Conservation (phyloP, 495 filamentous ascomycete genomes). For the Neurospora sp. region DNA sequence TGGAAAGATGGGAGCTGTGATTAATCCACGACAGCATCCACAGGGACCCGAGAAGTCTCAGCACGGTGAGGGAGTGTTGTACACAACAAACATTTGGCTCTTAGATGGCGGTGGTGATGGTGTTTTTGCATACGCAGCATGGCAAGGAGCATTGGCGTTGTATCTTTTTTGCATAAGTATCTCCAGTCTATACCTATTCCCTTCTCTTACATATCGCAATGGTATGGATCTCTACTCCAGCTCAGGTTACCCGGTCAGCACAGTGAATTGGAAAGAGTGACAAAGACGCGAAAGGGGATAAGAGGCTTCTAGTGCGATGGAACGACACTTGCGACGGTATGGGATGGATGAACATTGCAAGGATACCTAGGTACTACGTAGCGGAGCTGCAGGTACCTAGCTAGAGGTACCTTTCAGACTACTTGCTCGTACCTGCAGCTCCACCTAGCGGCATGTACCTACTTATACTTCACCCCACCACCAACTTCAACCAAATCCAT, state of each 20-base stretch:
- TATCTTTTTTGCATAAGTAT: not conserved
- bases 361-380: not conserved
- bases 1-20: constrained; percentile 76
- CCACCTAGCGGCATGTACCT: not conserved
- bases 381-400: not conserved
- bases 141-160: not conserved
- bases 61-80: not conserved
- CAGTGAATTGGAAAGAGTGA: not conserved
- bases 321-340: not conserved
- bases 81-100: not conserved
- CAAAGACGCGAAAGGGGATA: not conserved
- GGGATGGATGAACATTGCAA: not conserved
- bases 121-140: not conserved
- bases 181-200: not conserved
- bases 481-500: not conserved
- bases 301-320: not conserved
- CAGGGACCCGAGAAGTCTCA: not conserved
- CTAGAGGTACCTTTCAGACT: not conserved
- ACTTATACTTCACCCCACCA: not conserved
- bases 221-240: not conserved
- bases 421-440: not conserved
- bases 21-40: constrained; percentile 8
- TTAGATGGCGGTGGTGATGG: not conserved
- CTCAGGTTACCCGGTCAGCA: not conserved
- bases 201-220: not conserved